These are phyloP conservation scores for Rauvolfia tetraphylla DNA, from an alignment of 257 asterid genomes.

Conservation along the genomic window DNA sequence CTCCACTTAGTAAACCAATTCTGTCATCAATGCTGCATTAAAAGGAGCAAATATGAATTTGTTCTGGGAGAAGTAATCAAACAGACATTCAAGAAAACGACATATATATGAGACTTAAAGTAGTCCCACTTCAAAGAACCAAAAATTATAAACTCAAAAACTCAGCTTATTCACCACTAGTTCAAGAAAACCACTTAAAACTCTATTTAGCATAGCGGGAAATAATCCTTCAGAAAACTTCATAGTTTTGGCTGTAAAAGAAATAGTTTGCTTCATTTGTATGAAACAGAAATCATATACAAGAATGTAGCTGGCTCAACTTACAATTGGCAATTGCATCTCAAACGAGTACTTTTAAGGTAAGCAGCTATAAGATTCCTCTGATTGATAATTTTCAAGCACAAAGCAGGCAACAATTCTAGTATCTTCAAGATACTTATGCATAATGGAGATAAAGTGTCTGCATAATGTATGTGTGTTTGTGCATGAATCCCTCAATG, in stretches of 20 bases:
- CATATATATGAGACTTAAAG: background rate
- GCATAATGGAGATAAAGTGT: background rate
- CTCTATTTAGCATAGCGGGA: background rate
- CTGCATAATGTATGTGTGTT: background rate
- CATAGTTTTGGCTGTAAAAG: background rate
- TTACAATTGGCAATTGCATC: background rate
- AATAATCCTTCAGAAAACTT: background rate
- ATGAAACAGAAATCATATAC: background rate
- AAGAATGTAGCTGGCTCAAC: background rate
- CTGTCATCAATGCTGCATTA: conserved; percentile 59
- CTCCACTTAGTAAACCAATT: conserved; percentile 65
- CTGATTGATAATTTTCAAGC: background rate
- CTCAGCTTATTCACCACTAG: background rate
- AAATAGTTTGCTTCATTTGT: background rate
- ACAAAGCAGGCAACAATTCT: background rate
- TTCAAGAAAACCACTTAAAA: background rate
- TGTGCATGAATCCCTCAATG: too few relatives aligned
- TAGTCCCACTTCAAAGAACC: background rate
- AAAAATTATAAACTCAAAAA: background rate
- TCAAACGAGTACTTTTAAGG: background rate
- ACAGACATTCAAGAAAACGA: background rate
- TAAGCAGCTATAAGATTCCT: background rate
- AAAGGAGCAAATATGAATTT: conserved; percentile 16
- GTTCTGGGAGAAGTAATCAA: background rate
- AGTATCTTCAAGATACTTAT: background rate